phyloP scores from a whole-genome alignment of 2,329 filamentous ascomycete species.

The Lizonia empirigonia region DNA sequence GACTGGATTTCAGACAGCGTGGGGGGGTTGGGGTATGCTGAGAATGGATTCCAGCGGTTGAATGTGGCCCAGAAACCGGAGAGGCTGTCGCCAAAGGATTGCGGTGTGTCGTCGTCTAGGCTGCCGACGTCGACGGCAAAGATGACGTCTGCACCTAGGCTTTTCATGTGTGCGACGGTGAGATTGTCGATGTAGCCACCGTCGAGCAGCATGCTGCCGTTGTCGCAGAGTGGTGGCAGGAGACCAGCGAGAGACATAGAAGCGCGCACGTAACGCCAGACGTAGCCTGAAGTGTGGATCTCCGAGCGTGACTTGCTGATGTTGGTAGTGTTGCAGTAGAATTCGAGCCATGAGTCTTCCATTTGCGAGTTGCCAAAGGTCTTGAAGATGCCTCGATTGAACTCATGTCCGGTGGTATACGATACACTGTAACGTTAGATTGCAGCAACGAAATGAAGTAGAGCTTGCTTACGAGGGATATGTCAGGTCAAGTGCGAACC shows the following conservation, averaged over 20 bases:
- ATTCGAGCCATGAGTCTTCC: slow-evolving; percentile 98
- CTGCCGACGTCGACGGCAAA: slow-evolving; percentile 95
- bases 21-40: slow-evolving; percentile 84
- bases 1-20: slow-evolving; percentile 96
- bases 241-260: slow-evolving; percentile 96
- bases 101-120: slow-evolving; percentile 88
- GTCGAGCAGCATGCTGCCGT: slow-evolving; percentile 94
- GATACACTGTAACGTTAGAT: slow-evolving; percentile 62
- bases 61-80: slow-evolving; percentile 94
- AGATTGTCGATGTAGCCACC: slow-evolving; percentile 97
- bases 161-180: slow-evolving; percentile 96
- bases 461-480: slow-evolving; percentile 73
- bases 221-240: slow-evolving; percentile 91
- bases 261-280: slow-evolving; percentile 94
- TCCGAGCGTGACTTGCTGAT: slow-evolving; percentile 92
- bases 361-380: slow-evolving; percentile 96
- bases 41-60: slow-evolving; percentile 98
- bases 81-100: slow-evolving; percentile 89
- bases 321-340: slow-evolving; percentile 99
- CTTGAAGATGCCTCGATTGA: slow-evolving; percentile 99
- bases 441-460: background rate
- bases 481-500: slow-evolving; percentile 94
- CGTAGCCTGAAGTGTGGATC: slow-evolving; percentile 94
- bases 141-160: slow-evolving; percentile 87
- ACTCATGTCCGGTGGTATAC: slow-evolving; percentile 97